phyloP scores from a whole-genome alignment of 768 basidiomycete genomes.

The Kwoniella botswanensis region DNA sequence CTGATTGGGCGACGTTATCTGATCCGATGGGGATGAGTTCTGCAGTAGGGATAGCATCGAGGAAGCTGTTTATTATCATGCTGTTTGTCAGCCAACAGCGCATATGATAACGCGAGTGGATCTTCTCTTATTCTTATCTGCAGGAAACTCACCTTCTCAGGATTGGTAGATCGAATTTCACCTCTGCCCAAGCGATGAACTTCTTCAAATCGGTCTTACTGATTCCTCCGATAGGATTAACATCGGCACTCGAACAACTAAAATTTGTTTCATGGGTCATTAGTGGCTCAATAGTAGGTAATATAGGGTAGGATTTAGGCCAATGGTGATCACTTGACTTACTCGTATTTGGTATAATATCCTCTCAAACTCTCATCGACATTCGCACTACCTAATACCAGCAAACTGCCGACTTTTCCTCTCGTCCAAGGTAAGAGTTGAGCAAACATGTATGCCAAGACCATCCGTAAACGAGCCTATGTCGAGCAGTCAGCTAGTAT shows the following conservation, averaged over 20 bases:
- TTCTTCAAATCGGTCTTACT: conserved; percentile 97
- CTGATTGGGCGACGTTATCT: conserved; percentile 84
- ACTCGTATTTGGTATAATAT: conserved; percentile 98
- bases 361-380: conserved; percentile 98
- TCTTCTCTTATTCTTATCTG: no score
- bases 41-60: conserved; percentile 90
- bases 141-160: conserved; percentile 67
- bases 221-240: conserved; percentile 98
- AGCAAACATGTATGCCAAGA: conserved; percentile 90
- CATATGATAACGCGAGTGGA: no score
- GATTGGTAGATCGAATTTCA: conserved; percentile 81
- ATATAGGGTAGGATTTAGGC: no score
- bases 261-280: not conserved
- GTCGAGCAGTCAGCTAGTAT: not conserved
- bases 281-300: no score
- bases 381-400: conserved; percentile 97
- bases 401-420: conserved; percentile 78
- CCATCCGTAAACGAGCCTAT: conserved; percentile 91
- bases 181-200: conserved; percentile 84
- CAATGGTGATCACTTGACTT: conserved; percentile 51
- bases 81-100: not conserved
- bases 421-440: conserved; percentile 92
- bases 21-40: conserved; percentile 95
- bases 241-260: conserved; percentile 71
- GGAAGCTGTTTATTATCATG: conserved; percentile 66